Evolutionary conservation across 2,329 filamentous ascomycete species (phyloP).

Genomic region (Pestalotiopsis sp.): DNA sequence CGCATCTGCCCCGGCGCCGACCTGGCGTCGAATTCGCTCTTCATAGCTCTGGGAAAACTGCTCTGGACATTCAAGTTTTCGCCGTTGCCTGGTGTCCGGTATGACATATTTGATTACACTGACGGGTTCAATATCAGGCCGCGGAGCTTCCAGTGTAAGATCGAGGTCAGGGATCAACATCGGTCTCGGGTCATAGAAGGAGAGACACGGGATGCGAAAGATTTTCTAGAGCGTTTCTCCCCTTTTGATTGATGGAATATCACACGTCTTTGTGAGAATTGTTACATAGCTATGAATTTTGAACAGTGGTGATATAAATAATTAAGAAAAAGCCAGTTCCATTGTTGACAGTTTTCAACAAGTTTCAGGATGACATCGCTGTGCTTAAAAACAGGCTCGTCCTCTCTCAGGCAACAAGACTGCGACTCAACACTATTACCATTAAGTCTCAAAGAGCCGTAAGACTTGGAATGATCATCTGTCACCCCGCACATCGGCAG

Average conservation of each 20-base stretch:
- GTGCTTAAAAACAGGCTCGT: too few relatives aligned
- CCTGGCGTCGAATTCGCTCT: constrained; percentile 7
- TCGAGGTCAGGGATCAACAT: constrained; percentile 1
- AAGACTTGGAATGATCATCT: neutral
- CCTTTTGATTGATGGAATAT: constrained; percentile 2
- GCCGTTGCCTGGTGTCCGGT: neutral
- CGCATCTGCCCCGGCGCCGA: constrained; percentile 50
- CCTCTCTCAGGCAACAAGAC: too few relatives aligned
- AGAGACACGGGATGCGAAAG: neutral
- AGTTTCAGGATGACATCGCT: too few relatives aligned
- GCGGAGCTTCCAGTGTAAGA: constrained; percentile 3
- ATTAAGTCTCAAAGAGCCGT: neutral
- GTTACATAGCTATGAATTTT: too few relatives aligned
- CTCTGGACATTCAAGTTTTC: constrained; percentile 7
- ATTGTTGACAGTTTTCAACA: too few relatives aligned
- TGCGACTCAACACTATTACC: neutral
- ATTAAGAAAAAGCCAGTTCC: too few relatives aligned
- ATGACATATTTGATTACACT: constrained; percentile 11
- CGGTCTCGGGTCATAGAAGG: neutral
- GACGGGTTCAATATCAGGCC: constrained; percentile 8
- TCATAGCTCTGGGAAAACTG: constrained; percentile 5
- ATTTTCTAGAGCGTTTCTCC: neutral
- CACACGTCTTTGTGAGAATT: too few relatives aligned
- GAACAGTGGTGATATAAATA: too few relatives aligned
- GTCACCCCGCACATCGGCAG: constrained; percentile 4